Evolutionary conservation across 2,329 filamentous ascomycete species (phyloP), one percentile per base, ranked within the genome.

Genomic region (Xylariales sp.): DNA sequence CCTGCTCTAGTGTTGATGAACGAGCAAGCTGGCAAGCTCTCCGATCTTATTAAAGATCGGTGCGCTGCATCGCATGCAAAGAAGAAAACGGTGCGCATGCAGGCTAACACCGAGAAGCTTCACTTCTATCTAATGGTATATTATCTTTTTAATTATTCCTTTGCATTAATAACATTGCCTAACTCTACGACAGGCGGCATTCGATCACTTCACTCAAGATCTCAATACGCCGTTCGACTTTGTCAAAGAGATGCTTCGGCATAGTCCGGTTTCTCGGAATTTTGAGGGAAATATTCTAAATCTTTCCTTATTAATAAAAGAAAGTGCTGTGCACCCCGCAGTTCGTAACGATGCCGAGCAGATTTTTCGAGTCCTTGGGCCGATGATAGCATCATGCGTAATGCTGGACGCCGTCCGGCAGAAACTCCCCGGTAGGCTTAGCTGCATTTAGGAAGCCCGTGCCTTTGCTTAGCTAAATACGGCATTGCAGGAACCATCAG

Each of bases 11-110:
- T 81, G 72, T 77, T 85, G n/a, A 84, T 87, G 69, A 76, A 84
- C 56, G 78, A 81, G 28, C 85, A 87, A 76, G 79, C 84, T 16
- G 75, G 77, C 23, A 82, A 83, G 68, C 78, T 87, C 1, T 81
- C 84, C 59, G 69, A 71, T 10, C 76, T 82, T 32, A 83, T 86
- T 58, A 77, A 78, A 39, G 74, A 73, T 10, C 80, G 80, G 36
- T 83, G 81, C 72, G 76, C 79, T 41, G 73, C 77, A 32, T 81
- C 84, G 0, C 79, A 80, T 58, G 69, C 78, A 12, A 76, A 76
- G 39, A 86, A 85, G 70, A 77, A 77, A 43, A 75, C 79, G 65
- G 78, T 83, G 4, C 81, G 84, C 5, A 78, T 78, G 77, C 65
- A 77, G 18, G 76, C 77, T 8, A 74, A 70, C 16, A 74, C 75